Evolutionary conservation across 371 early-diverging fungal genomes (phyloP).

Genomic region (Fennellomyces sp.): DNA sequence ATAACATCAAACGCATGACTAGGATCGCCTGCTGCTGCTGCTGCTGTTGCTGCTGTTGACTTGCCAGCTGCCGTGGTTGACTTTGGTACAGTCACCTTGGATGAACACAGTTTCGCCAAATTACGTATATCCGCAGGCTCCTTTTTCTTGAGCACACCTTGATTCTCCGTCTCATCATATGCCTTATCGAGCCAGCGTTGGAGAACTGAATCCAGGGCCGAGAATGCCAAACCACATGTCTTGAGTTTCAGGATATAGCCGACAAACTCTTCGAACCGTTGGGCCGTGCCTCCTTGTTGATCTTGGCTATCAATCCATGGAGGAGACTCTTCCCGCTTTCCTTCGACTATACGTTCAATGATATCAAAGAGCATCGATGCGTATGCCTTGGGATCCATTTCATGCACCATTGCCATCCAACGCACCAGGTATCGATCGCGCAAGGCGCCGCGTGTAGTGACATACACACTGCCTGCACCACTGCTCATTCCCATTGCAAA

Average conservation of each 20-base stretch:
- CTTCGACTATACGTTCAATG: slow-evolving; percentile 39
- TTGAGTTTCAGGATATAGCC: slow-evolving; percentile 46
- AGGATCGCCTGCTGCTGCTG: slow-evolving; percentile 4
- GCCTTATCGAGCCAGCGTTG: slow-evolving; percentile 46
- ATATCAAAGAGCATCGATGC: slow-evolving; percentile 30
- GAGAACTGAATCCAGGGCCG: slow-evolving; percentile 39
- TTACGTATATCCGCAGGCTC: slow-evolving; percentile 31
- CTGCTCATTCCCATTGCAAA: slow-evolving; percentile 35
- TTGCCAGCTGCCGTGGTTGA: not conserved
- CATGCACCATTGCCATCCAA: slow-evolving; percentile 45
- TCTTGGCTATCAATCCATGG: slow-evolving; percentile 30
- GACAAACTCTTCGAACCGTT: slow-evolving; percentile 43
- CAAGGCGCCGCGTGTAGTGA: slow-evolving; percentile 40
- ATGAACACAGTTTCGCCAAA: slow-evolving; percentile 35
- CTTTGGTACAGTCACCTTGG: slow-evolving; percentile 8
- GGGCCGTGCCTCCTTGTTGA: slow-evolving; percentile 27
- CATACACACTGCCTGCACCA: slow-evolving; percentile 49
- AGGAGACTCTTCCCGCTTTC: slow-evolving; percentile 28
- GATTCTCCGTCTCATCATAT: slow-evolving; percentile 26
- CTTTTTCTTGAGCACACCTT: slow-evolving; percentile 34
- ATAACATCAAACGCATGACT: slow-evolving; percentile 40
- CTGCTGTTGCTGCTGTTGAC: not conserved
- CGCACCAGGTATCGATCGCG: slow-evolving; percentile 38
- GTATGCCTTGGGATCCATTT: slow-evolving; percentile 36
- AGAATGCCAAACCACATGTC: slow-evolving; percentile 39